Evolutionary conservation across 129 eudicot species (phyloP), one percentile per base, ranked within the genome.

Genomic region (Lonicera japonica): DNA sequence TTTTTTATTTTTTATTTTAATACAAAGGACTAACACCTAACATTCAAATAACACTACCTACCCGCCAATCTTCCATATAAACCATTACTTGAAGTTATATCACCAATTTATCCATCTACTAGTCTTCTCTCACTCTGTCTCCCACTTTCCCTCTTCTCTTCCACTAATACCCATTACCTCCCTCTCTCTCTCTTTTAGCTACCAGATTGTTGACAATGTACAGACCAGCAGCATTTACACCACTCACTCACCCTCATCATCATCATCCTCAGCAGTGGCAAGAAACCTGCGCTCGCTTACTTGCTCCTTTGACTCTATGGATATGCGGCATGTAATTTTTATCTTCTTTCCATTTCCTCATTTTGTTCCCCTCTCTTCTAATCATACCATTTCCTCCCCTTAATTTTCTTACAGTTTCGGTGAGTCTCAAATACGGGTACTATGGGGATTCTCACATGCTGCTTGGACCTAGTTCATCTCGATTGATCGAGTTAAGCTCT

Each of bases 281-380:
- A 21, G 39, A 66, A 57, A 53, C 58, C 24, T 34, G 46, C 51
- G 60, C 70, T 53, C 60, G 29, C 24, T 36, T 65, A 25, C 18
- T 65, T 25, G 61, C 20, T 25, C 48, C 70, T n/a, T 24, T 65
- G 11, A 53, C 61, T 53, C 47, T 65, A 5, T 65, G 70, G 70
- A 65, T 65, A 10, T 65, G 70, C 53, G 70, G 70, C 71, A 66
- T 66, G 71, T 66, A 54, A 54, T 53, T 15, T 21, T 38, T 24
- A 18, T 25, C 71, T 34, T 19, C 20, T 54, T 3, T 18, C 9
- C 25, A 19, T 0, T 64, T 25, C 4, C 25, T 64, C 24, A 25
- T 54, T 19, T n/a, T 12, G 1, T 19, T 10, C 10, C 25, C 21
- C 52, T 53, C 36, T 18, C 16, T 66, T 12, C 71, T 55, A 15